Evolutionary conservation across 2,329 filamentous ascomycete species (phyloP), one percentile per base, ranked within the genome.

Genomic region (Alternaria sp.): DNA sequence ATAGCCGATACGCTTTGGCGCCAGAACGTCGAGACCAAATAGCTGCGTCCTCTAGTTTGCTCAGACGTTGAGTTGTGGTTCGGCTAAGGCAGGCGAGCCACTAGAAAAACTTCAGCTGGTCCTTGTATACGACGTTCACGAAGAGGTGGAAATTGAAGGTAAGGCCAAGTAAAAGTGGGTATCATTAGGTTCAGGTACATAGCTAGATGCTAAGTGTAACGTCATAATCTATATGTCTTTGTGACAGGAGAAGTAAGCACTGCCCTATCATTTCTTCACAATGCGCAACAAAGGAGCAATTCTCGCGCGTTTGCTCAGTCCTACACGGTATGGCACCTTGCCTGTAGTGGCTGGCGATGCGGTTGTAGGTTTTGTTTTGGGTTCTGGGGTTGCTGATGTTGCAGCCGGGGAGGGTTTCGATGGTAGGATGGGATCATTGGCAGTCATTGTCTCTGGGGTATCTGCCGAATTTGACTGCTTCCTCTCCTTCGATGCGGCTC

Each of bases 271-370:
- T 69, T 83, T 84, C 71, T 76, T 81, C 47, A 84, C 74, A 3
- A 75, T 74, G 61, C 81, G 82, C 53, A 85, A 72, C 44, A 85
- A 67, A 8, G 83, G 82, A 42, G 82, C 77, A 53, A 85, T 84
- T 54, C 81, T 78, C 22, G 79, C 79, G 42, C 79, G 77, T 72
- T 80, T 82, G 69, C 82, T 85, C 38, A 85, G 70, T 2, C 83
- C 83, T 42, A 85, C 83, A 24, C 83, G 74, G 49, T 82, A 82
- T 2, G 73, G 68, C 22, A 79, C 74, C 63, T 82, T 83, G 16
- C 78, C 69, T 70, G 75, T 79, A 52, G 53, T 70, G 11, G 69
- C 58, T 8, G 74, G 65, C 36, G 72, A 75, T 49, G 66, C 68
- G 32, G 43, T 67, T 47, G 55, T 47, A 55, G 52, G 49, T 54